Percentiles rank a stretch among this genome's conserved stretches.
These are phyloP conservation scores for Citrullus mucosospermus DNA, from an alignment of 306 rosid genomes.

Conservation along the genomic window DNA sequence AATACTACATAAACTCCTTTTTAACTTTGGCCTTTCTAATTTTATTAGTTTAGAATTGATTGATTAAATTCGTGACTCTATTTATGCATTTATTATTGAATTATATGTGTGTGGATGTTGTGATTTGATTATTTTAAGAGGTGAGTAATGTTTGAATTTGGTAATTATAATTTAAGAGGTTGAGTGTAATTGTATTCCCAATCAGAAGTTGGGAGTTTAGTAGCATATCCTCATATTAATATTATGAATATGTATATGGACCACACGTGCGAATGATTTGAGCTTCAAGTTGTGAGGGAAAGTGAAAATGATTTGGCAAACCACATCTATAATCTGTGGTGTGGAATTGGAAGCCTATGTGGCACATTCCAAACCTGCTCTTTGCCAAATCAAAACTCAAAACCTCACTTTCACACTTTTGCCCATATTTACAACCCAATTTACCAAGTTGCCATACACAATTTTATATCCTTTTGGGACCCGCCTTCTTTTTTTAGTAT, in stretches of 20 bases:
- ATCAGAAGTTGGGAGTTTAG: background rate
- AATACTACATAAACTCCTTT: too few relatives aligned
- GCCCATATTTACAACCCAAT: background rate
- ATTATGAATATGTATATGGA: too few relatives aligned
- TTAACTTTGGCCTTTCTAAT: too few relatives aligned
- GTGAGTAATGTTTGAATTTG: background rate
- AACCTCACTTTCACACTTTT: background rate
- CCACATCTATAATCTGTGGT: slow-evolving; percentile 1
- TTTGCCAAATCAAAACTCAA: background rate
- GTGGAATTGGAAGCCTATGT: background rate
- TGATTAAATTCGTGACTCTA: too few relatives aligned
- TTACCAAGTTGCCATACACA: background rate
- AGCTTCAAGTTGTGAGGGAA: background rate
- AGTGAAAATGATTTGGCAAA: background rate
- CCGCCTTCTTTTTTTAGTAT: too few relatives aligned
- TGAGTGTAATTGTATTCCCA: background rate
- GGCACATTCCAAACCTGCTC: slow-evolving; percentile 3
- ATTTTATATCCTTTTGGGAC: too few relatives aligned
- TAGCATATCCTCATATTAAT: too few relatives aligned
- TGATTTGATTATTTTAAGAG: too few relatives aligned
- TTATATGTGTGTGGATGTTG: too few relatives aligned
- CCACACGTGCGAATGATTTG: background rate
- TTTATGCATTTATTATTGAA: too few relatives aligned
- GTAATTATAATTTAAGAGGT: background rate
- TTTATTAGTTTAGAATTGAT: too few relatives aligned